phyloP scores from a whole-genome alignment of 176 grass and related monocot species.

The Urochloa ruziziensis region DNA sequence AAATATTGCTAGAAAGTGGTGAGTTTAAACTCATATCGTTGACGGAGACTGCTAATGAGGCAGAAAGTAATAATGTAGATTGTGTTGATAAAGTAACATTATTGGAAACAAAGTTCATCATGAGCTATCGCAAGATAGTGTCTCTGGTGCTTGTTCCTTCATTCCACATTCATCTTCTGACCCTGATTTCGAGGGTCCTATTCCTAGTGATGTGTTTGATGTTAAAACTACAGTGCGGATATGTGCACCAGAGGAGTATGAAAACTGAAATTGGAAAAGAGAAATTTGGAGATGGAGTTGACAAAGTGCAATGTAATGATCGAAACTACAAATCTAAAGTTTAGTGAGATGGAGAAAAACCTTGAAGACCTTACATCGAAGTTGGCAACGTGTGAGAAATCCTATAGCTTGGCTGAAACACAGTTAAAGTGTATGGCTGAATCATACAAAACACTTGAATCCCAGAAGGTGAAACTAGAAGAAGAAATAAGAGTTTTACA shows the following conservation, averaged over 20 bases:
- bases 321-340: conserved; percentile 50
- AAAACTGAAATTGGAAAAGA: conserved; percentile 69
- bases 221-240: conserved; percentile 39
- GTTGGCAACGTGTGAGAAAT: conserved; percentile 74
- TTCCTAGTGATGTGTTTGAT: conserved; percentile 44
- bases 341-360: conserved; percentile 67
- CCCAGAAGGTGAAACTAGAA: conserved; percentile 70
- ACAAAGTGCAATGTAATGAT: conserved; percentile 64
- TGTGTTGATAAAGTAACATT: conserved; percentile 98
- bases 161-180: conserved; percentile 54
- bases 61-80: conserved; percentile 76
- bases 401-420: conserved; percentile 89
- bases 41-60: conserved; percentile 53
- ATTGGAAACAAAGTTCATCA: conserved; percentile 82
- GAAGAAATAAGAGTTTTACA: conserved; percentile 55
- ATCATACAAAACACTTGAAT: conserved; percentile 90
- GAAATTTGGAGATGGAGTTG: conserved; percentile 60
- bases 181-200: conserved; percentile 42
- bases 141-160: conserved; percentile 29
- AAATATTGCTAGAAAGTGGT: conserved; percentile 65
- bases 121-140: conserved; percentile 39
- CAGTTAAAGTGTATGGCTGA: conserved; percentile 95
- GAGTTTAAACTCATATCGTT: conserved; percentile 58
- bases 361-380: conserved; percentile 64
- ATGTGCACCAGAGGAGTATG: conserved; percentile 47